A percentile compares a stretch with the other conserved stretches of the same genome.
Conservation (phyloP, 139 green algal species). For the Closterium sp. region DNA sequence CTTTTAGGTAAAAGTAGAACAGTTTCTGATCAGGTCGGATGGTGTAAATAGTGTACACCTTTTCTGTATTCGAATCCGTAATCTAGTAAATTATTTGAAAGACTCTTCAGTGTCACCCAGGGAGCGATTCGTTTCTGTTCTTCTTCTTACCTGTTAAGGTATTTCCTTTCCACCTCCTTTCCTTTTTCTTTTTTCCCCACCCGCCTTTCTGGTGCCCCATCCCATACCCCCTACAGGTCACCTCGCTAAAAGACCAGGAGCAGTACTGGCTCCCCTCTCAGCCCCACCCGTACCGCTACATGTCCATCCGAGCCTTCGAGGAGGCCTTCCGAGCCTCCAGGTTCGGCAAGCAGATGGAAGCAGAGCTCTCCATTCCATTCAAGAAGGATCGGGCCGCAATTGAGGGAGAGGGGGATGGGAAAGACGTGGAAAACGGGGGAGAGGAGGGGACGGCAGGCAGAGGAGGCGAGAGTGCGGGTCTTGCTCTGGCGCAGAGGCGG, state of each 20-base stretch:
- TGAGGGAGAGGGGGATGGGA: too few relatives aligned
- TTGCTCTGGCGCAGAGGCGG: not conserved
- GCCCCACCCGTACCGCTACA: not conserved
- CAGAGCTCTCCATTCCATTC: not conserved
- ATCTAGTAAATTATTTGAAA: too few relatives aligned
- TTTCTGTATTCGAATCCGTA: too few relatives aligned
- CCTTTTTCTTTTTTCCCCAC: not conserved
- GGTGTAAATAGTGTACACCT: too few relatives aligned
- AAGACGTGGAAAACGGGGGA: too few relatives aligned
- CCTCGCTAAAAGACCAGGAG: slow-evolving; percentile 9
- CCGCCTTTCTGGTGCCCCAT: not conserved
- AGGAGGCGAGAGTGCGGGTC: too few relatives aligned
- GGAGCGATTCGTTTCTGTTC: too few relatives aligned
- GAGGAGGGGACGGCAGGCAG: not conserved
- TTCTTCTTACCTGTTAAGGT: too few relatives aligned
- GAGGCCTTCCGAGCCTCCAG: slow-evolving; percentile 6
- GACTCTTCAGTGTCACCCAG: too few relatives aligned
- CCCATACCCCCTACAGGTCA: not conserved
- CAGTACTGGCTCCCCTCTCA: not conserved
- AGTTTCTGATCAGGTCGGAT: too few relatives aligned
- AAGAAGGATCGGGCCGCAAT: not conserved
- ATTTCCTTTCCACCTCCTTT: not conserved
- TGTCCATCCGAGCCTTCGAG: slow-evolving; percentile 1
- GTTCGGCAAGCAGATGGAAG: not conserved
- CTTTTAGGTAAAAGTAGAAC: too few relatives aligned